Percentiles rank a stretch among this genome's conserved stretches.
Evolutionary conservation across 352 stramenopile species (phyloP).

Genomic region (Phytophthora meadii): DNA sequence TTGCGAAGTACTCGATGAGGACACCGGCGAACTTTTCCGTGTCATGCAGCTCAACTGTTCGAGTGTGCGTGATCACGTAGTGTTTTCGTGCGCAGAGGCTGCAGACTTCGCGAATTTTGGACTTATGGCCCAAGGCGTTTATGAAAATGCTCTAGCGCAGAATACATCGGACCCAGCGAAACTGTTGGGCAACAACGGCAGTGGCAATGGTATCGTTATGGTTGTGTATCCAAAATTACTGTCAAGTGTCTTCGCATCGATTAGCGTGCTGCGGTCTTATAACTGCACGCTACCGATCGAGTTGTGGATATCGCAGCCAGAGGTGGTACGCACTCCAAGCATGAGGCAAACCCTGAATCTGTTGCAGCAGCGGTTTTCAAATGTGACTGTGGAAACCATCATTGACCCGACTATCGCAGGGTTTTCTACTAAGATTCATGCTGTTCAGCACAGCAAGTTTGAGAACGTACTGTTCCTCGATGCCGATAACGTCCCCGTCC

Average conservation of each 20-base stretch:
- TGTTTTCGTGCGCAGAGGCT: slow-evolving; percentile 63
- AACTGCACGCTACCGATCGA: slow-evolving; percentile 75
- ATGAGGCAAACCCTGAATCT: slow-evolving; percentile 42
- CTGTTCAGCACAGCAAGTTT: slow-evolving; percentile 69
- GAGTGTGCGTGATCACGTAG: slow-evolving; percentile 55
- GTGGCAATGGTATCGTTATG: slow-evolving; percentile 68
- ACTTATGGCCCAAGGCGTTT: slow-evolving; percentile 38
- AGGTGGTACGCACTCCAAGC: slow-evolving; percentile 41
- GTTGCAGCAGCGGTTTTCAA: slow-evolving; percentile 39
- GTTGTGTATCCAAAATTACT: slow-evolving; percentile 77
- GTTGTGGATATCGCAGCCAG: slow-evolving; percentile 66
- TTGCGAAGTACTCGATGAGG: slow-evolving; percentile 65
- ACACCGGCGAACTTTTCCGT: slow-evolving; percentile 67
- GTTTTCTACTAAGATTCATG: slow-evolving; percentile 77
- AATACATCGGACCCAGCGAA: slow-evolving; percentile 22
- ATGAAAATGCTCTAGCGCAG: slow-evolving; percentile 33
- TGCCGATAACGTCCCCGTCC: slow-evolving; percentile 68
- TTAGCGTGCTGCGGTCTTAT: slow-evolving; percentile 52
- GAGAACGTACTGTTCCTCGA: slow-evolving; percentile 81
- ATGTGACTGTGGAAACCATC: slow-evolving; percentile 59
- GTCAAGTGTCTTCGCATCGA: slow-evolving; percentile 70
- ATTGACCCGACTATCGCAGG: slow-evolving; percentile 48
- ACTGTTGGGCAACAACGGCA: slow-evolving; percentile 39
- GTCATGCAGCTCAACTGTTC: slow-evolving; percentile 78
- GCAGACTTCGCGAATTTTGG: slow-evolving; percentile 73